Percentiles rank a stretch among this genome's conserved stretches.
Evolutionary conservation across 2,329 filamentous ascomycete genomes (phyloP).

Genomic region (Ophiosphaerella korrae): DNA sequence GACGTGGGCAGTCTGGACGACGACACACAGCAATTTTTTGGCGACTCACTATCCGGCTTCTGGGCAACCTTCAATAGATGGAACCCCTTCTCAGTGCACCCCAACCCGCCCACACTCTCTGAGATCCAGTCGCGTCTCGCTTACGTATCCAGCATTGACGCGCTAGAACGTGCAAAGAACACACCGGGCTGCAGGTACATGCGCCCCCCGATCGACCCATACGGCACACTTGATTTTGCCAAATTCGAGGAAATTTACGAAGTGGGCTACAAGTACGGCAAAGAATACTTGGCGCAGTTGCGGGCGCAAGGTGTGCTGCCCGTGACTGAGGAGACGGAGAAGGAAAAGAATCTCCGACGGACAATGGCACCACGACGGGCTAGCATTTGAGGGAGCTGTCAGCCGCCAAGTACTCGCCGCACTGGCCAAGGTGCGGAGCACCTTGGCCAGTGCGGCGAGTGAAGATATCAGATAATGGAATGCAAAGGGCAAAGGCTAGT

Average conservation of each 20-base stretch:
- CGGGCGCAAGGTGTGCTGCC: slow-evolving; percentile 78
- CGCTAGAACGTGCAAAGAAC: slow-evolving; percentile 88
- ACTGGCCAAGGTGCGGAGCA: too few relatives aligned
- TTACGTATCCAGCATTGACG: slow-evolving; percentile 94
- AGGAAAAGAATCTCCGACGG: slow-evolving; percentile 56
- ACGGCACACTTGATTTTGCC: slow-evolving; percentile 92
- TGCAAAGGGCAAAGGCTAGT: slow-evolving; percentile 10
- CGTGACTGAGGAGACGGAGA: slow-evolving; percentile 57
- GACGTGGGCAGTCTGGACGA: slow-evolving; percentile 94
- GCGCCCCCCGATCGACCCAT: slow-evolving; percentile 90
- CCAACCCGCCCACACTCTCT: slow-evolving; percentile 91
- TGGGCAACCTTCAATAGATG: slow-evolving; percentile 96
- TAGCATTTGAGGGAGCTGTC: slow-evolving; percentile 44
- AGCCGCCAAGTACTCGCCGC: too few relatives aligned
- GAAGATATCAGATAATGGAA: slow-evolving; percentile 27
- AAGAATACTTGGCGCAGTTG: slow-evolving; percentile 76
- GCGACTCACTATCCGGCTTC: slow-evolving; percentile 90
- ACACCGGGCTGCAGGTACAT: slow-evolving; percentile 94
- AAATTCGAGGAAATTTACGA: slow-evolving; percentile 98
- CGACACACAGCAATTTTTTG: slow-evolving; percentile 87
- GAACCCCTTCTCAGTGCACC: slow-evolving; percentile 89
- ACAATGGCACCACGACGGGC: slow-evolving; percentile 59
- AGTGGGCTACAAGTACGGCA: slow-evolving; percentile 84
- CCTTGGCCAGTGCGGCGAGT: too few relatives aligned
- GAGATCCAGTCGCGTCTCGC: slow-evolving; percentile 95